Base-by-base conservation (phyloP, 495 filamentous ascomycete species). In the Aspergillus baeticus region DNA sequence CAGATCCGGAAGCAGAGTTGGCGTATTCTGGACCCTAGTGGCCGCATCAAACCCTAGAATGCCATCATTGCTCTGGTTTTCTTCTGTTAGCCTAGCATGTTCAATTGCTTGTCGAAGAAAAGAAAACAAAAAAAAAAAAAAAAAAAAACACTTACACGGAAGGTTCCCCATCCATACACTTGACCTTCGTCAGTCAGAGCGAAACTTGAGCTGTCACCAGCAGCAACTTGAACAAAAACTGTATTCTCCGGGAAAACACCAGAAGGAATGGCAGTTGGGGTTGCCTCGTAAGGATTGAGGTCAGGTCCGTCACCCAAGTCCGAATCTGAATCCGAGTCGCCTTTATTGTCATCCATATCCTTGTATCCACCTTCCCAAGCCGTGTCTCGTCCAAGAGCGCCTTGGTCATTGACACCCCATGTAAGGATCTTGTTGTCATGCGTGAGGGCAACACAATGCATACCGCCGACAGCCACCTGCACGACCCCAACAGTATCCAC, bases 141-240 rank as follows among this genome's bases (percentile, higher is more conserved):
- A 50, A 17, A 10, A 18, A 52, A 46, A 39, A 31, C 13, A 58
- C 82, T 72, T 74, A 86, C 84, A 44, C 80, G 70, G 70, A 88
- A 89, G n/a, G 82, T 84, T 55, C 86, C 86, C 86, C 86, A 89
- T 26, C 85, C 86, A 63, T 84, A 88, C 23, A 89, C 84, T 17
- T 70, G 67, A 34, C 86, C 86, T 48, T 85, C 79, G 50, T 87
- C 80, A 11, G 86, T 89, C 17, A 89, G 67, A 37, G 80, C 86
- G 66, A 88, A 86, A 33, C 80, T 82, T 34, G 75, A 73, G 60
- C 83, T 87, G 60, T 89, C 86, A 17, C 83, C 82, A 58, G 84
- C 83, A 51, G 80, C 78, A 29, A 88, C 78, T 59, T 84, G 71
- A 22, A 80, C 77, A 62, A 87, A 86, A 5, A 73, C 64, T n/a